Conservation (phyloP, 2,329 filamentous ascomycete species). For the Fusarium tupiense region DNA sequence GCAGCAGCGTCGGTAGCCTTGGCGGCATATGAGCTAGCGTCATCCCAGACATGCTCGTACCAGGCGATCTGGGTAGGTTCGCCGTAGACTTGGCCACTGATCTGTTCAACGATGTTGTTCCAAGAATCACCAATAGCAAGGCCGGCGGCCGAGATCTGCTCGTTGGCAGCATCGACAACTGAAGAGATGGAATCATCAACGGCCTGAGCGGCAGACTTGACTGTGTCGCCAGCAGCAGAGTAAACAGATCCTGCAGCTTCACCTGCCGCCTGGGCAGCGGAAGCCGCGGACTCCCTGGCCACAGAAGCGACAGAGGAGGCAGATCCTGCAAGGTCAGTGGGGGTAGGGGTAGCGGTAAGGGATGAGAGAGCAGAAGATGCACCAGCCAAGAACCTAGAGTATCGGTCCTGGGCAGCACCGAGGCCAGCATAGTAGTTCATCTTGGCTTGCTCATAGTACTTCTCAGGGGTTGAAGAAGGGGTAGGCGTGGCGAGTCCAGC, state of each 20-base stretch:
- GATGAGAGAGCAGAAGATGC: conserved; percentile 75
- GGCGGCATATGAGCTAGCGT: conserved; percentile 66
- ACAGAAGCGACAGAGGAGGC: conserved; percentile 63
- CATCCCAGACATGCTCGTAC: conserved; percentile 58
- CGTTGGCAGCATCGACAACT: conserved; percentile 57
- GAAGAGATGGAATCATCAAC: conserved; percentile 52
- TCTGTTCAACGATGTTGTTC: conserved; percentile 63
- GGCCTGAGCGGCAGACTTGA: conserved; percentile 51
- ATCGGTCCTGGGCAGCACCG: conserved; percentile 80
- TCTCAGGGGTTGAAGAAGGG: conserved; percentile 61
- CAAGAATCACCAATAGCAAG: conserved; percentile 53
- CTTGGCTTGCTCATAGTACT: conserved; percentile 69
- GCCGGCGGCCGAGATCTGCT: conserved; percentile 50
- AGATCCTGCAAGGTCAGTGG: conserved; percentile 61
- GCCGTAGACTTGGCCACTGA: conserved; percentile 77
- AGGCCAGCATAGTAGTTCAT: conserved; percentile 80
- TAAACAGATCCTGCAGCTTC: conserved; percentile 59
- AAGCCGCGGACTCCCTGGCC: conserved; percentile 57
- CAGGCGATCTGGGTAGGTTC: conserved; percentile 68
- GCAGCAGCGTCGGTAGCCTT: conserved; percentile 62
- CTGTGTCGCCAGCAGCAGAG: conserved; percentile 56
- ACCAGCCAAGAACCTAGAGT: conserved; percentile 77
- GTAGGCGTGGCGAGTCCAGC: conserved; percentile 67
- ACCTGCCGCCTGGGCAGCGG: conserved; percentile 58
- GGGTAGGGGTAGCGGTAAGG: conserved; percentile 67